phyloP scores from a whole-genome alignment of 169 alveolate species.

The Plasmodium reichenowi region DNA sequence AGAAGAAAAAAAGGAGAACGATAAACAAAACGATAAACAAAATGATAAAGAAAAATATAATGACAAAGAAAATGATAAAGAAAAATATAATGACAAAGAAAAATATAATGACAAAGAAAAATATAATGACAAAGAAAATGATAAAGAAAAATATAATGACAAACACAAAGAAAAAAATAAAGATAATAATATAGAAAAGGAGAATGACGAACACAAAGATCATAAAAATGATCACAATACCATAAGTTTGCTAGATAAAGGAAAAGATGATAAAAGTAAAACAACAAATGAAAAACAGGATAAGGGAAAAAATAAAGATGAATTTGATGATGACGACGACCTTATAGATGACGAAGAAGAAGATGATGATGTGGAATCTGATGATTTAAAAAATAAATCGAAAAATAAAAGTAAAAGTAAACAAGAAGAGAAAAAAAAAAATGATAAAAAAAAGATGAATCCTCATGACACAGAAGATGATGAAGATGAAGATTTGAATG shows the following conservation, averaged over 20 bases:
- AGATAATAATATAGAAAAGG: conserved; percentile 1
- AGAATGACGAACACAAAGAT: conserved; percentile 1
- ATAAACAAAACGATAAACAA: conserved; percentile 7
- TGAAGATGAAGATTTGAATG: conserved; percentile 28
- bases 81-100: neutral
- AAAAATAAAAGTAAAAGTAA: neutral
- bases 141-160: conserved; percentile 11
- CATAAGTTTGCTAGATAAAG: neutral
- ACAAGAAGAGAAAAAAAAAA: neutral
- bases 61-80: conserved; percentile 1
- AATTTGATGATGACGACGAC: neutral
- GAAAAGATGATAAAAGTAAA: neutral
- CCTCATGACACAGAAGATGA: conserved; percentile 2
- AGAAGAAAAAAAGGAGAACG: conserved; percentile 17
- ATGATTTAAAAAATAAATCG: neutral
- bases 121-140: conserved; percentile 4
- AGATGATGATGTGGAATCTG: conserved; percentile 15
- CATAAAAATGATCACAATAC: neutral
- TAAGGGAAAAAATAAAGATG: neutral
- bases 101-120: conserved; percentile 18
- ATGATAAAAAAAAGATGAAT: neutral
- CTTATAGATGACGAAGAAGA: conserved; percentile 13
- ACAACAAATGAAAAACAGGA: neutral
- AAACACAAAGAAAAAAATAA: conserved; percentile 11
- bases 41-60: conserved; percentile 12